Base-by-base conservation (phyloP, 1,139 yeast species). In the Debaryomyces sp. region DNA sequence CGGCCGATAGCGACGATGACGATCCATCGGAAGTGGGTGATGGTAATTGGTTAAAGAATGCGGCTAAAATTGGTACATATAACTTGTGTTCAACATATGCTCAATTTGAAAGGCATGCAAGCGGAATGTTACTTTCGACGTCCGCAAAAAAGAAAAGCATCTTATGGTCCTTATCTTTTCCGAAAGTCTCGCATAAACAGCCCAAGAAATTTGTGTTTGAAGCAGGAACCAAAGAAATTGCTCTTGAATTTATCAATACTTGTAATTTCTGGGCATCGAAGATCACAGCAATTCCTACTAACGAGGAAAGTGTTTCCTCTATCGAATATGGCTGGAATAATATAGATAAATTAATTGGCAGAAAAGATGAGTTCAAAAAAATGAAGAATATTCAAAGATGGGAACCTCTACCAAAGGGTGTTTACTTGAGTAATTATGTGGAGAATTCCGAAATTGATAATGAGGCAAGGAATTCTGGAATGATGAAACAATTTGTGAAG, bases 231-330 rank as follows among this genome's bases (percentile, higher is more conserved):
- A 66, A 71, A 40, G 88, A 84, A 55, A 80, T 82, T 53, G 95
- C 96, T 0, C 71, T 76, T 44, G 89, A 84, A 60, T 89, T 83
- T 63, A 82, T 88, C 29, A 81, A 86, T 56, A 80, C 94, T 2
- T 85, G 96, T 67, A 90, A 90, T 66, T 90, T 89, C 64, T 90
- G 97, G 97, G 90, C 96, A 2, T 87, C 95, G 2, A 78, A 94
- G 55, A 81, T 87, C 33, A 86, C 96, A 10, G 87, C 91, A 13
- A 85, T 88, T 27, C 96, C 96, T n/a, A 66, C 81, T 1, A 65
- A 70, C 54, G 81, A 77, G 56, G 80, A 76, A 56, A 71, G 89
- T 50, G 81, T 89, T 10, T 80, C 91, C 2, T 87, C 88, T 40
- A 79, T 84, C 41, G 96, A 90, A 59, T 89, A 84, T 62, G 97